Conservation (phyloP, 164 flowering plant species). For the Magnolia kwangsiensis region DNA sequence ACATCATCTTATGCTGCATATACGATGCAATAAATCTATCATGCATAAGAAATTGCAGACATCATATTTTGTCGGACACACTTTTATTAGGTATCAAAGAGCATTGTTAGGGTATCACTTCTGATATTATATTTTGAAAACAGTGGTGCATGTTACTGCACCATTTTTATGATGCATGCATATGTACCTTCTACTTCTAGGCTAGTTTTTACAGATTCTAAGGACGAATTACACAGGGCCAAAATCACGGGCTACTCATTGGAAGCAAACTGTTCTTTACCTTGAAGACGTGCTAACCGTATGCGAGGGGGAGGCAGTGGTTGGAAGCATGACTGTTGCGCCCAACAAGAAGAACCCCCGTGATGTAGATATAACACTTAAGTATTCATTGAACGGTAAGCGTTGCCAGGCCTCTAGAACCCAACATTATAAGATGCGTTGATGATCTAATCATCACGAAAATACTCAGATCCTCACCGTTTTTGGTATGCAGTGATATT, state of each 20-base stretch:
- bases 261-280: slow-evolving; percentile 97
- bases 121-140: not conserved
- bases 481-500: not conserved
- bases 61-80: no score
- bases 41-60: no score
- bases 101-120: not conserved
- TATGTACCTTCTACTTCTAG: not conserved
- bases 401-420: slow-evolving; percentile 56
- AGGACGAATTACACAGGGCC: slow-evolving; percentile 55
- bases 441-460: slow-evolving; percentile 7
- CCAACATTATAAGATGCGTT: slow-evolving; percentile 81
- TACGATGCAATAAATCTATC: no score
- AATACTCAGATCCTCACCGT: not conserved
- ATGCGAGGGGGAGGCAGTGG: slow-evolving; percentile 78
- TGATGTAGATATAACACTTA: slow-evolving; percentile 77
- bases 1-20: no score
- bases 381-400: slow-evolving; percentile 69
- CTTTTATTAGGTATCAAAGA: not conserved
- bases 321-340: slow-evolving; percentile 80
- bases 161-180: not conserved
- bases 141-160: not conserved
- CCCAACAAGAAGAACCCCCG: slow-evolving; percentile 93
- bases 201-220: not conserved
- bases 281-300: slow-evolving; percentile 87
- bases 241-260: slow-evolving; percentile 78